phyloP scores from a whole-genome alignment of 768 basidiomycete genomes.

The Mycena galericulata region DNA sequence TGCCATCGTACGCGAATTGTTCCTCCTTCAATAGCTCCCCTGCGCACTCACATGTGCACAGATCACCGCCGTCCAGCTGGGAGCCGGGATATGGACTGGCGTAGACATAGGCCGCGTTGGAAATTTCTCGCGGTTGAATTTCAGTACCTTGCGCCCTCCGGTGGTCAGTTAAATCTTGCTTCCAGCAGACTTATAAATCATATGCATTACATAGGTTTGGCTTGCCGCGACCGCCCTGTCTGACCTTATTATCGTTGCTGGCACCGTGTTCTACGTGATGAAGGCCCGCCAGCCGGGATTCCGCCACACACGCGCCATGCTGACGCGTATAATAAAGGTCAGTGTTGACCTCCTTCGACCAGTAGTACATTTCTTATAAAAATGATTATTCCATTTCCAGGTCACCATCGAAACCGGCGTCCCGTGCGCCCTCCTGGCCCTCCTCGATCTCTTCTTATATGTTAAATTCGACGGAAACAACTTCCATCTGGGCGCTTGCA shows the following conservation, averaged over 20 bases:
- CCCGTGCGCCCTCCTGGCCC: constrained; percentile 33
- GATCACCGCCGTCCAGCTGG: constrained; percentile 8
- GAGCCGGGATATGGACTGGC: constrained; percentile 17
- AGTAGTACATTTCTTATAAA: no score
- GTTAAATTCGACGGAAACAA: constrained; percentile 30
- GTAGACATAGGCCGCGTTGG: not conserved
- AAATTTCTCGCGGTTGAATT: constrained; percentile 10
- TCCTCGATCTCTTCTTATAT: constrained; percentile 37
- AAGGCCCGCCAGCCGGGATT: constrained; percentile 21
- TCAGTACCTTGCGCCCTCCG: not conserved
- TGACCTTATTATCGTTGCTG: constrained; percentile 38
- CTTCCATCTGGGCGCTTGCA: constrained; percentile 34
- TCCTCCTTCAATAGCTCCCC: not conserved
- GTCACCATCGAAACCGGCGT: constrained; percentile 38
- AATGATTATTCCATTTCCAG: no score
- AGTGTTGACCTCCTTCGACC: no score
- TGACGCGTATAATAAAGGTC: constrained; percentile 25
- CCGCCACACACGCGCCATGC: constrained; percentile 6
- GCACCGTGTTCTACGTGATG: constrained; percentile 37
- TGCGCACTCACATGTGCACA: not conserved
- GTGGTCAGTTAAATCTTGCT: not conserved
- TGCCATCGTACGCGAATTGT: not conserved
- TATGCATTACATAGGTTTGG: constrained; percentile 30
- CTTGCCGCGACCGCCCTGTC: constrained; percentile 35
- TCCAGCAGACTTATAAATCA: not conserved